Conservation (phyloP, 1,284 basidiomycete species). For the Trichosporon sp. region DNA sequence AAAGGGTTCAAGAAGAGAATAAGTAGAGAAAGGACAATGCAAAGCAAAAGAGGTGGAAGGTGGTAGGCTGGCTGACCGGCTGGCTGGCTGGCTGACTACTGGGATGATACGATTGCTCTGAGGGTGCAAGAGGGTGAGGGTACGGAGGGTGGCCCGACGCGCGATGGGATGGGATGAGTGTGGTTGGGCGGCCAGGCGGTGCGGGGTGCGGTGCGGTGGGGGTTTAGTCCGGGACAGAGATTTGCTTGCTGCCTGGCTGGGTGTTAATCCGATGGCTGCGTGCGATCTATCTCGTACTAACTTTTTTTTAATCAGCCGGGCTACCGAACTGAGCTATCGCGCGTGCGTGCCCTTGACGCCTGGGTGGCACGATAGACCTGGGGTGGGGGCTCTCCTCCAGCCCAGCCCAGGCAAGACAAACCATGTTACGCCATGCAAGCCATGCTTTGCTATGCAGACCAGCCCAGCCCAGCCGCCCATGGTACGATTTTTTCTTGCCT, state of each 20-base stretch:
- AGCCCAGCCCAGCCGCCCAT: not conserved
- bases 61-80: not conserved
- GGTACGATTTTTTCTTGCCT: not conserved
- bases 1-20: not conserved
- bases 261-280: not conserved
- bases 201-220: not conserved
- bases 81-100: not conserved
- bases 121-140: too few relatives aligned
- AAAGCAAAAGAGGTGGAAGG: not conserved
- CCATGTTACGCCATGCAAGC: too few relatives aligned
- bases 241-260: too few relatives aligned
- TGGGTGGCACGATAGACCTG: too few relatives aligned
- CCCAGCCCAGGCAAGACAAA: too few relatives aligned
- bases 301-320: constrained; percentile 3
- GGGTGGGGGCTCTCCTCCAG: too few relatives aligned
- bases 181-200: too few relatives aligned
- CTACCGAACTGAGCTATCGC: too few relatives aligned
- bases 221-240: not conserved
- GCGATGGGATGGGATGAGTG: not conserved
- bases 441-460: not conserved
- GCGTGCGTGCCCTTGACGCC: too few relatives aligned
- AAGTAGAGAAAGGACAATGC: not conserved
- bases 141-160: not conserved
- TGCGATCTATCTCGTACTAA: not conserved
- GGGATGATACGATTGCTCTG: not conserved